Percentiles rank a stretch among this genome's conserved stretches.
These are phyloP conservation scores for Botryotinia narcissicola DNA, from an alignment of 2,329 filamentous ascomycete genomes.

Conservation along the genomic window DNA sequence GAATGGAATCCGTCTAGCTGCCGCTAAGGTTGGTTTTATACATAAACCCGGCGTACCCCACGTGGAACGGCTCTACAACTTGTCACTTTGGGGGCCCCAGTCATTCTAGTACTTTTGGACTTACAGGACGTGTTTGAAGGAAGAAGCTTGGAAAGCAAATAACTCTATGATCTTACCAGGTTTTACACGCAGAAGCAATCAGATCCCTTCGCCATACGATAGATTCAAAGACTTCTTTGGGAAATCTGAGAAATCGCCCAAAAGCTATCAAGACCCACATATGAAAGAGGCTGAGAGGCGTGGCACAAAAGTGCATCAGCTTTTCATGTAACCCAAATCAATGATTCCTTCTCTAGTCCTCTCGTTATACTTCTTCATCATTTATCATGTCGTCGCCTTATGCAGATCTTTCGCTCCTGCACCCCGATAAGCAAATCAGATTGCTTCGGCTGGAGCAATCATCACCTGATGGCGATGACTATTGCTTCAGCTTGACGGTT, in stretches of 20 bases:
- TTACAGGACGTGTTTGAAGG: no score
- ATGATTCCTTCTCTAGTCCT: background rate
- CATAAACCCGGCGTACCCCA: background rate
- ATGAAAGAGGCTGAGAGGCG: constrained; percentile 7
- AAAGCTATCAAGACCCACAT: background rate
- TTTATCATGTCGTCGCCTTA: constrained; percentile 7
- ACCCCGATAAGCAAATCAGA: constrained; percentile 1
- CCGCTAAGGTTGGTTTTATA: background rate
- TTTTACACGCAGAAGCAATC: background rate
- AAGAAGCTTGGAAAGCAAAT: background rate
- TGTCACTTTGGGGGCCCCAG: background rate
- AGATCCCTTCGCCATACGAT: background rate
- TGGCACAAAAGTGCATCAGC: background rate
- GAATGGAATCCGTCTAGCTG: background rate
- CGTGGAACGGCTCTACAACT: background rate
- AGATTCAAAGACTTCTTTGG: background rate
- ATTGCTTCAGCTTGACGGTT: constrained; percentile 3
- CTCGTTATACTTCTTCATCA: background rate
- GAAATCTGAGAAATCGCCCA: background rate
- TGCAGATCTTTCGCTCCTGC: background rate
- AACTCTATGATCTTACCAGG: background rate
- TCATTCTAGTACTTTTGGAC: background rate
- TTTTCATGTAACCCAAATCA: background rate
- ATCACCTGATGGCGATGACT: background rate
- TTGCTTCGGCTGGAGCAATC: constrained; percentile 7